These are phyloP conservation scores for Pseudofabraea citricarpa DNA, from an alignment of 2,329 filamentous ascomycete species.

Conservation along the genomic window DNA sequence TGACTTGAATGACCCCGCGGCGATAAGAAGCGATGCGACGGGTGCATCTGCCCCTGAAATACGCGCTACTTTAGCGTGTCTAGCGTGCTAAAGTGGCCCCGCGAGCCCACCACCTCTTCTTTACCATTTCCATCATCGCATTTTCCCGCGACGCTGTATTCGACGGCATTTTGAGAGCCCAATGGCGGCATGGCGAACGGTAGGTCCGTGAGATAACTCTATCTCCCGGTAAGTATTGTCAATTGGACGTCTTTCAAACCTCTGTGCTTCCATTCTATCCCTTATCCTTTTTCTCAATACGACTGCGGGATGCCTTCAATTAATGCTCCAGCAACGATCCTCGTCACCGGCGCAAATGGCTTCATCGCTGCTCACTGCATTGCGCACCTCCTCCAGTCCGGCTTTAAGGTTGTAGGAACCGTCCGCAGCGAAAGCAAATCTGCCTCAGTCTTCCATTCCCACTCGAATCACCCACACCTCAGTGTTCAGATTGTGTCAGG, in stretches of 20 bases:
- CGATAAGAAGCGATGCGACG: background rate
- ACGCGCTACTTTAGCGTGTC: no score
- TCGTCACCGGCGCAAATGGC: constrained; percentile 7
- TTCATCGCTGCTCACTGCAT: constrained; percentile 5
- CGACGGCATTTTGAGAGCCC: background rate
- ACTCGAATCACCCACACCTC: constrained; percentile 1
- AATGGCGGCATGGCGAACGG: background rate
- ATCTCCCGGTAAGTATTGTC: no score
- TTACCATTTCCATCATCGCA: no score
- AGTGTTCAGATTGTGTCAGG: constrained; percentile 1
- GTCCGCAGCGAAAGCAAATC: constrained; percentile 2
- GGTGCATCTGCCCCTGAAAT: background rate
- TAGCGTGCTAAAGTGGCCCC: no score
- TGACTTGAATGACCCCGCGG: background rate
- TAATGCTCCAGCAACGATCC: background rate
- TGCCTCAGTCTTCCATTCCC: background rate
- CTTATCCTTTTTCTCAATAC: no score
- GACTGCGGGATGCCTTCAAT: background rate
- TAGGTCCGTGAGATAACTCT: background rate
- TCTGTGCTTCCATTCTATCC: no score
- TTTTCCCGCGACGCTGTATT: no score
- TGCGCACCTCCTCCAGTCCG: background rate
- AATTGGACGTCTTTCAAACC: no score
- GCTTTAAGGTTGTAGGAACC: constrained; percentile 3
- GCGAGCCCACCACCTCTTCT: no score